A percentile compares a stretch with the other conserved stretches of the same genome.
These are phyloP conservation scores for Solanum hybrid DNA, from an alignment of 305 asterid genomes.

Conservation along the genomic window DNA sequence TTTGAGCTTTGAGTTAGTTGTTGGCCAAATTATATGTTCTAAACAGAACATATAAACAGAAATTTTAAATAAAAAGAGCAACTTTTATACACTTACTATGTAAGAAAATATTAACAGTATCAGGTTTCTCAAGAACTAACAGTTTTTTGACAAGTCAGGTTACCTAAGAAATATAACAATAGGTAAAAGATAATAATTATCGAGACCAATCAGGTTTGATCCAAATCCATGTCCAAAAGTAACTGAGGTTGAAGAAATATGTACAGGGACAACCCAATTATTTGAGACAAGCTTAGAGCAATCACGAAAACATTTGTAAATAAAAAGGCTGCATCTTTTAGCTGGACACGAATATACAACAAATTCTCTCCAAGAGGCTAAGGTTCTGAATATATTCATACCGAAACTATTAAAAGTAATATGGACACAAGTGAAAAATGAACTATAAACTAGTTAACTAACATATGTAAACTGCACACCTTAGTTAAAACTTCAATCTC, in stretches of 20 bases:
- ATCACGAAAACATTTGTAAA: not conserved
- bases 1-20: not conserved
- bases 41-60: not conserved
- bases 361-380: not conserved
- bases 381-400: not conserved
- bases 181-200: not conserved
- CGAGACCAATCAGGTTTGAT: not conserved
- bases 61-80: not conserved
- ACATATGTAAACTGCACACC: not conserved
- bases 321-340: not conserved
- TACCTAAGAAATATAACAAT: not conserved
- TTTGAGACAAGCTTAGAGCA: not conserved
- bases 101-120: not conserved
- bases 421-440: not conserved
- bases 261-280: not conserved
- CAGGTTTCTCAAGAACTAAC: not conserved
- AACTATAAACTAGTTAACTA: conserved; percentile 2
- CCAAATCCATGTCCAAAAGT: not conserved
- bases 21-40: not conserved
- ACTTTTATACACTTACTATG: not conserved
- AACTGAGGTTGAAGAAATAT: not conserved
- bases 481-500: conserved; percentile 34
- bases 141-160: not conserved
- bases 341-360: not conserved
- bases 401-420: not conserved